These are phyloP conservation scores for Colletotrichum abscissum DNA, from an alignment of 2,329 filamentous ascomycete species.

Conservation along the genomic window DNA sequence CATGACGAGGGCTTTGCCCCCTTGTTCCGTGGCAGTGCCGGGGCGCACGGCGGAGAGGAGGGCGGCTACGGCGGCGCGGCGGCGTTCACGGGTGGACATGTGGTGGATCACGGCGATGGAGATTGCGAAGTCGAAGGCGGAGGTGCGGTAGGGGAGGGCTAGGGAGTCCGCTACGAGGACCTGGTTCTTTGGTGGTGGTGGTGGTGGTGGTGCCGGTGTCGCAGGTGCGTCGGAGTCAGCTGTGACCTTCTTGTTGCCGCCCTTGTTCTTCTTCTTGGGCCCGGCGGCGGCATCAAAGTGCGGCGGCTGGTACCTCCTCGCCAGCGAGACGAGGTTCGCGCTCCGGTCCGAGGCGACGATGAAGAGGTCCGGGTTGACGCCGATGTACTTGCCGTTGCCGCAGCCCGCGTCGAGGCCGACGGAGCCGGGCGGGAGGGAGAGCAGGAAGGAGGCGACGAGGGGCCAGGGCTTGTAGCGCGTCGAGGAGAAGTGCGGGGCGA, in stretches of 20 bases:
- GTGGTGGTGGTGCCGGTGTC: not conserved
- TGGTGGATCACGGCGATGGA: conserved; percentile 96
- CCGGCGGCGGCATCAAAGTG: conserved; percentile 14
- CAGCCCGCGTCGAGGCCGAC: conserved; percentile 93
- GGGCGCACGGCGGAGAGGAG: conserved; percentile 75
- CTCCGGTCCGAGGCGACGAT: conserved; percentile 89
- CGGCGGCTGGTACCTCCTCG: conserved; percentile 44
- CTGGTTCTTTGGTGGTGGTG: conserved; percentile 48
- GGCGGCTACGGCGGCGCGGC: conserved; percentile 76
- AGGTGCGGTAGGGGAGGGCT: conserved; percentile 78
- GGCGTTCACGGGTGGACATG: conserved; percentile 80
- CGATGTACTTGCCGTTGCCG: conserved; percentile 95
- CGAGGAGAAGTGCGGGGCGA: conserved; percentile 85
- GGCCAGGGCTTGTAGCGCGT: conserved; percentile 92
- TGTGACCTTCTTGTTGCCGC: not conserved
- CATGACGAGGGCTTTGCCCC: conserved; percentile 81
- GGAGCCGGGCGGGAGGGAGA: conserved; percentile 72
- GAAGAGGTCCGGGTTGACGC: conserved; percentile 80
- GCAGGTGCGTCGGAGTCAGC: not conserved
- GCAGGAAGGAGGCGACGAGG: conserved; percentile 83
- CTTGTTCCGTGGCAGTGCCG: conserved; percentile 49
- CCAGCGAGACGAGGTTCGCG: conserved; percentile 63
- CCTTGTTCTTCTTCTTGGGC: conserved; percentile 27
- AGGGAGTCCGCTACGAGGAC: conserved; percentile 85
- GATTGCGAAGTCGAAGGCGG: conserved; percentile 81